These are phyloP conservation scores for Saturnispora gosingensis DNA, from an alignment of 805 yeast species.

Conservation along the genomic window DNA sequence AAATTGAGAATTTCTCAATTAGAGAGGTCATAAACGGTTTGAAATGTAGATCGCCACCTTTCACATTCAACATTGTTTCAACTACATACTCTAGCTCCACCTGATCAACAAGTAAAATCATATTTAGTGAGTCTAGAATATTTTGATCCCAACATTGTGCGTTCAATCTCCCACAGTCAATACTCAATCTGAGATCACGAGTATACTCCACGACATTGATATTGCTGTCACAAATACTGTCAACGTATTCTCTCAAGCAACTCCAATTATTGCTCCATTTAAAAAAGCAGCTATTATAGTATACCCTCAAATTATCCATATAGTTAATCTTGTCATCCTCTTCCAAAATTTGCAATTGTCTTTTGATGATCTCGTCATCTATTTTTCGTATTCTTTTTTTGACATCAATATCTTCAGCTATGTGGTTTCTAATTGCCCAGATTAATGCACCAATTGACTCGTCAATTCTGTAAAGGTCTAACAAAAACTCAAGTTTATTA, in stretches of 20 bases:
- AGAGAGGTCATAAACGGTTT: neutral
- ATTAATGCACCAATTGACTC: constrained; percentile 1
- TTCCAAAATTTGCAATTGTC: neutral
- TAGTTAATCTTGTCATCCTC: neutral
- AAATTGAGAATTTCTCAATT: neutral
- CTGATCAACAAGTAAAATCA: constrained; percentile 6
- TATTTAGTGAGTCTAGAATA: neutral
- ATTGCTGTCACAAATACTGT: neutral
- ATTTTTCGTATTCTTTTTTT: neutral
- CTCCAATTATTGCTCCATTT: neutral
- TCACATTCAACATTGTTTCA: neutral
- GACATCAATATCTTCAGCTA: neutral
- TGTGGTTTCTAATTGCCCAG: neutral
- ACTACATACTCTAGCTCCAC: constrained; percentile 4
- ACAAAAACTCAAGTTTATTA: neutral
- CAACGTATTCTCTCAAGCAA: neutral
- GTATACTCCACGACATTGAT: constrained; percentile 3
- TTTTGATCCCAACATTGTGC: neutral
- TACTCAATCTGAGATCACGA: neutral
- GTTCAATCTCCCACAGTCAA: neutral
- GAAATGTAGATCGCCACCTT: neutral
- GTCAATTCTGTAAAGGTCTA: neutral
- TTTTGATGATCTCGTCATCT: neutral
- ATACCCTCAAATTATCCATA: neutral
- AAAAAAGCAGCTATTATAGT: neutral